These are phyloP conservation scores for Aureobasidium sp. DNA, from an alignment of 2,329 filamentous ascomycete genomes.

Conservation along the genomic window DNA sequence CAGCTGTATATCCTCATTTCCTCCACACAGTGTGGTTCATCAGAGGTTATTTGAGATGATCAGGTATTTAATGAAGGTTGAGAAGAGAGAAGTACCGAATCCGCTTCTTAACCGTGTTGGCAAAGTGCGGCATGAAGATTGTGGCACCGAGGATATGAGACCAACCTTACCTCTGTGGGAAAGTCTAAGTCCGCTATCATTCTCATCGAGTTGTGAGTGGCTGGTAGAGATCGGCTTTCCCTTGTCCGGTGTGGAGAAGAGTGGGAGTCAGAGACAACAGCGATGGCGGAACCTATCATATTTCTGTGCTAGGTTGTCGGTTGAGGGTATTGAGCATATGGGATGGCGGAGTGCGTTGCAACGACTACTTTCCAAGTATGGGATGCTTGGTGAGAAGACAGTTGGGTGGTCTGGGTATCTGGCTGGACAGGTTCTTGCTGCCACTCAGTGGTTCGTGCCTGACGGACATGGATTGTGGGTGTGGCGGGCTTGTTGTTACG, in stretches of 20 bases:
- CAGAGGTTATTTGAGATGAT: background rate
- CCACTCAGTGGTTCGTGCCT: background rate
- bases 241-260: background rate
- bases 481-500: background rate
- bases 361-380: background rate
- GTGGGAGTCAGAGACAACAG: background rate
- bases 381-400: background rate
- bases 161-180: background rate
- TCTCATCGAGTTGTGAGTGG: background rate
- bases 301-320: background rate
- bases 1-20: background rate
- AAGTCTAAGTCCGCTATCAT: background rate
- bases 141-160: background rate
- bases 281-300: background rate
- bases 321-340: background rate
- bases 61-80: background rate
- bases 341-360: background rate
- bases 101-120: background rate
- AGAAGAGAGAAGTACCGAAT: background rate
- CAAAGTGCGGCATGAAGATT: too few species aligned
- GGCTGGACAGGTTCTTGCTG: background rate
- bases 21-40: background rate
- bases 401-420: background rate
- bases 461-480: background rate
- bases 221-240: background rate